These are phyloP conservation scores for Salicornia ramosissima DNA, from an alignment of 148 eudicot species.

Conservation along the genomic window DNA sequence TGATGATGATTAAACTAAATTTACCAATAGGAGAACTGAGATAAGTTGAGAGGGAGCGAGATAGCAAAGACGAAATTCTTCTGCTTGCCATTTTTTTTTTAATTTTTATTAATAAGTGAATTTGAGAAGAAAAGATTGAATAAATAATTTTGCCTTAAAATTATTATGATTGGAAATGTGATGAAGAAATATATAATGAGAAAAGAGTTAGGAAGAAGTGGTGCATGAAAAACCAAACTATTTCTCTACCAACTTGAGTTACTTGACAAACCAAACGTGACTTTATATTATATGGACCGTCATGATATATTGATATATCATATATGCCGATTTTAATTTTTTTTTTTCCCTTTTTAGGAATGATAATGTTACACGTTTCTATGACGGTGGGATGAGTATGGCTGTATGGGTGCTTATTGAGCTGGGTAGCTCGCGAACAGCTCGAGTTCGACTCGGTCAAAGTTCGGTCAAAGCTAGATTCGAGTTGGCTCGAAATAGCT, in stretches of 20 bases:
- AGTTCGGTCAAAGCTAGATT: no score
- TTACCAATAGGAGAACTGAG: conserved; percentile 24
- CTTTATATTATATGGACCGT: not conserved
- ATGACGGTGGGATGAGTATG: no score
- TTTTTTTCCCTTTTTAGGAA: no score
- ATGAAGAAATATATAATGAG: not conserved
- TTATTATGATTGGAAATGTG: not conserved
- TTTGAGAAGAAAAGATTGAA: not conserved
- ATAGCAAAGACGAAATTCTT: conserved; percentile 28
- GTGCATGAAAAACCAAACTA: conserved; percentile 21
- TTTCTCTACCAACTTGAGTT: not conserved
- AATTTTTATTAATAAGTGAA: not conserved
- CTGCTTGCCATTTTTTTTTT: conserved; percentile 27
- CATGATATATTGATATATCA: no score
- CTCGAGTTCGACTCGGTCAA: no score
- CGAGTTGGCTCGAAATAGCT: no score
- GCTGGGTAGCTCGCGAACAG: no score
- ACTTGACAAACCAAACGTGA: not conserved
- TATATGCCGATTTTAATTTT: no score
- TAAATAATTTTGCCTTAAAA: not conserved
- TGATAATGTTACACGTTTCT: no score
- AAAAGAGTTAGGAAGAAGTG: not conserved
- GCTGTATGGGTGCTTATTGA: no score
- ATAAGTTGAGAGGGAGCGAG: conserved; percentile 25
- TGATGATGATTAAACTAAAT: not conserved